Base-by-base conservation (phyloP, 768 basidiomycete species). In the Leccinum subgranulosum region DNA sequence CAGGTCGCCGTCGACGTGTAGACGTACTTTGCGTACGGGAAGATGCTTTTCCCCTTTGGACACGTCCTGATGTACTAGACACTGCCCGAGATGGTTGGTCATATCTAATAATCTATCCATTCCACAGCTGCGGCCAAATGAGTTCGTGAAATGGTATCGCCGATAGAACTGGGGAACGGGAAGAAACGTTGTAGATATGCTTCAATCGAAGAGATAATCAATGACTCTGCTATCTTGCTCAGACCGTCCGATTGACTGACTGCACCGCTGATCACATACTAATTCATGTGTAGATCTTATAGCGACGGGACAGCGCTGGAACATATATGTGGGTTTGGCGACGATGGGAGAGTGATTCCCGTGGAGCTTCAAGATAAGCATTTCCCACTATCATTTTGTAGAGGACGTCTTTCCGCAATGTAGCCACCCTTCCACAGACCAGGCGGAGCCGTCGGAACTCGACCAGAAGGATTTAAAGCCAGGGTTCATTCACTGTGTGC, bases 391-490 rank as follows among this genome's bases (percentile, higher is more conserved):
- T 41, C n/a, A 17, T 17, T 39, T 33, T 19, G 27, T 28, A 7
- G 17, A 27, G 49, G 54, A 29, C 57, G 54, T 31, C 34, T 27
- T 46, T 51, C 31, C 6, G 54, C 48, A 56, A 56, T 5, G 53
- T 66, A 56, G 3, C 65, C 58, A 2, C 19, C 45, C 49, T 41
- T 39, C 62, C 51, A 27, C 62, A 61, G 33, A 54, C 11, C 28
- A 64, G 31, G 29, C 62, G 58, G 33, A 66, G 60, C 45, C 36
- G 47, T n/a, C 60, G 39, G 39, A 41, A 10, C 25, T 3, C 6
- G 39, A 33, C n/a, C 28, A 10, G 19, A 50, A 14, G 19, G 19
- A 53, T 45, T 28, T 1, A 21, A n/a, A 31, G 47, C 4, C n/a
- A 19, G 47, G 27, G 7, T 39, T 47, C 54, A 54, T 23, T 23